Evolutionary conservation across 2,329 filamentous ascomycete species (phyloP), one percentile per base, ranked within the genome.

Genomic region (Calonectria pseudoturangicola): DNA sequence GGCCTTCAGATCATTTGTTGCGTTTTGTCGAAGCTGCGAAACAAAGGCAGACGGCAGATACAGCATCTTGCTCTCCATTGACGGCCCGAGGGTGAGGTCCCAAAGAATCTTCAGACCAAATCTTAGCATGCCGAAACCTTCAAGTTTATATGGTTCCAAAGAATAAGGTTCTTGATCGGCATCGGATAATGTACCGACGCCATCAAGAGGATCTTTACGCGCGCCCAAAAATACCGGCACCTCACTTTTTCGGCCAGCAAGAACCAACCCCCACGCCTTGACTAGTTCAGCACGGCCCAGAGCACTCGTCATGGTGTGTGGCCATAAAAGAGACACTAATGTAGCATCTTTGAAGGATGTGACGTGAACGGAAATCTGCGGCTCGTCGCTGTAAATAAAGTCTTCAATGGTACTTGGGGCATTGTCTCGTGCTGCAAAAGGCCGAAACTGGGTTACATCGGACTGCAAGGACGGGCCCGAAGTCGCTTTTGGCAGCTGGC

Each of bases 261-360:
- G 77, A 0, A 88, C 84, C 1, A 84, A 78, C 0, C 82, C 83
- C 89, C 89, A 90, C 8, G 83, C 85, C 1, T 83, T 76, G 2
- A 90, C 74, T 8, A 91, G 79, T 1, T 80, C 83, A 3, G 80
- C 76, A 28, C 82, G 82, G 3, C 87, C 88, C 75, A 88, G 82
- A 2, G 82, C 86, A 73, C 90, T 88, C 68, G 86, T 84, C 8
- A 89, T 78, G 0, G 84, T 85, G 76, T 91, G 89, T 1, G 86
- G 84, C 81, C 84, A 89, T 1, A 81, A 80, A 0, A 90, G 74
- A 0, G 83, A 82, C 3, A 91, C 81, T 0, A 90, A 76, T 0
- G 89, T 91, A 0, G 87, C 86, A 68, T 91, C 86, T 2, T 75
- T 77, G 76, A 91, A 90, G 0, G 85, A 84, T 3, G 86, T 84